Evolutionary conservation across 2,329 filamentous ascomycete genomes (phyloP), one percentile per base, ranked within the genome.

Genomic region (Fusarium gaditjirri): DNA sequence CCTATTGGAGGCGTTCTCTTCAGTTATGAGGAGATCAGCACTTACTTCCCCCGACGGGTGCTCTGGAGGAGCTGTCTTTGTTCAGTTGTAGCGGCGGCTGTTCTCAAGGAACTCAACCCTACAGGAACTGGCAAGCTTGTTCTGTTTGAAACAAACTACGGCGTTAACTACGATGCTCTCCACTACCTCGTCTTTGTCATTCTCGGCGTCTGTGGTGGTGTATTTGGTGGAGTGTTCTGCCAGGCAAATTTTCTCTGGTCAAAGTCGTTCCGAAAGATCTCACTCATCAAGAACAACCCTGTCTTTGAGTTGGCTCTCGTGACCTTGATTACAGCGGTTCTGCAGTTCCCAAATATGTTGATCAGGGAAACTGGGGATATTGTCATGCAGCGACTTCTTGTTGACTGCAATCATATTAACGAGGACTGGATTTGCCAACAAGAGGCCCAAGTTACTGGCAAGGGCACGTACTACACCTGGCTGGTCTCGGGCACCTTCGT

Each of bases 1-100:
- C 70, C 70, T 0, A 67, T 73, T 0, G 70, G 70, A 16, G 68
- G 70, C 0, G 70, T 73, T 2, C 65, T 73, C 0, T 73, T 73
- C 43, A 73, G 70, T 39, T 73, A 67, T 6, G 70, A 73, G 23
- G 70, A 73, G 16, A 73, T 72, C 23, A 73, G 70, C 59, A 73
- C 70, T 4, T 72, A 72, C 16, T 73, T 73, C 19, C 70, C 70
- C 0, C 65, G 68, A 3, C 38, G 59, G 2, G 65, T 72, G 0
- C 70, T 73, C 2, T 72, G 68, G 68, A 17, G 61, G 8, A 66
- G 61, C 2, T 71, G 68, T 13, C 61, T 73, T 8, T 73, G 68
- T 16, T 73, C 70, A 0, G 47, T 73, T 2, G 65, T 73, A 0
- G 70, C 70, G 3, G 69, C 70, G 0, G 68, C 68, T 1, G 61